These are phyloP conservation scores for Spatholobus suberectus DNA, from an alignment of 306 rosid species.

Conservation along the genomic window DNA sequence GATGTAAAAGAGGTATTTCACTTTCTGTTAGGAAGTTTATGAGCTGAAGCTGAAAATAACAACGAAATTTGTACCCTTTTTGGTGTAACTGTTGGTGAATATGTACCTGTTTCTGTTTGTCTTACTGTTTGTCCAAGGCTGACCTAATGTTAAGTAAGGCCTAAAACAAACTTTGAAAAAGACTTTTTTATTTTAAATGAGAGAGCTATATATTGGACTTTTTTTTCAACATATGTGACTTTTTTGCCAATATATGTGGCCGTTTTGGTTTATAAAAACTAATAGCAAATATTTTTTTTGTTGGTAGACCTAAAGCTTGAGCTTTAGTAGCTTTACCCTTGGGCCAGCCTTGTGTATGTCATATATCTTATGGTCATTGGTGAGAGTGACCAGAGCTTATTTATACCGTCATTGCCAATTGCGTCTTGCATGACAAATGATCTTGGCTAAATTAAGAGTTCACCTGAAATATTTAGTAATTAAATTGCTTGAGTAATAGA, in stretches of 20 bases:
- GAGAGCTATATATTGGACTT: too few relatives aligned
- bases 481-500: slow-evolving; percentile 27
- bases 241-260: too few relatives aligned
- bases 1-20: slow-evolving; percentile 16
- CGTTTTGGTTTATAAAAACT: too few relatives aligned
- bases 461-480: slow-evolving; percentile 8
- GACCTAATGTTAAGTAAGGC: too few relatives aligned
- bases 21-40: slow-evolving; percentile 13
- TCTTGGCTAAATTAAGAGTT: slow-evolving; percentile 10
- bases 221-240: too few relatives aligned
- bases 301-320: too few relatives aligned
- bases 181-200: too few relatives aligned
- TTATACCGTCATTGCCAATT: slow-evolving; percentile 22
- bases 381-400: neutral
- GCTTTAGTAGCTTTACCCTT: too few relatives aligned
- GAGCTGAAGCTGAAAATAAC: slow-evolving; percentile 28
- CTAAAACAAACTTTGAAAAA: too few relatives aligned
- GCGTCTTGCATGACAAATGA: slow-evolving; percentile 9
- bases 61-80: slow-evolving; percentile 18
- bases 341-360: too few relatives aligned
- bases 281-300: too few relatives aligned
- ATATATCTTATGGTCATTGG: neutral
- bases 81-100: neutral
- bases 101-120: neutral
- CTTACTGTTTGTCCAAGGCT: slow-evolving; percentile 9